Percentiles rank a stretch among this genome's conserved stretches.
These are phyloP conservation scores for Achaetomiella virescens DNA, from an alignment of 495 filamentous ascomycete species.

Conservation along the genomic window DNA sequence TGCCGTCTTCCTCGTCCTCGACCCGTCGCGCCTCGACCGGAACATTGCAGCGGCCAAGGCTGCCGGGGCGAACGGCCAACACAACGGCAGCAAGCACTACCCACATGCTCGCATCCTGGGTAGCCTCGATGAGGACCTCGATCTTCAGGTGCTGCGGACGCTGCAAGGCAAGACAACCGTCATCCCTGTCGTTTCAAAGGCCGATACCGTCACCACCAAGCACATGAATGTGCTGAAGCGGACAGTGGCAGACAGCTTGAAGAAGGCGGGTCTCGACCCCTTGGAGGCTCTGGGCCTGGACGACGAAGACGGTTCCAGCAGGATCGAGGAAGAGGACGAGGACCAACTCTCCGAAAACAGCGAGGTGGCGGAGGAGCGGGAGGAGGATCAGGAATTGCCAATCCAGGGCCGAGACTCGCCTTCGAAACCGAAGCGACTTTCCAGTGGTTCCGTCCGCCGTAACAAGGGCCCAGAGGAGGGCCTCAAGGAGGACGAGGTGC, in stretches of 20 bases:
- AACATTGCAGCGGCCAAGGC: conserved; percentile 67
- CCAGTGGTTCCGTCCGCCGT: conserved; percentile 43
- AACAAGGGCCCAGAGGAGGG: conserved; percentile 32
- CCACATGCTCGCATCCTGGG: conserved; percentile 48
- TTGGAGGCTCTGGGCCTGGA: conserved; percentile 78
- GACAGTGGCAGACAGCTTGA: conserved; percentile 81
- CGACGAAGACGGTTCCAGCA: conserved; percentile 55
- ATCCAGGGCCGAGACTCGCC: conserved; percentile 30
- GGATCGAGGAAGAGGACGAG: conserved; percentile 51
- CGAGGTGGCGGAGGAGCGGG: conserved; percentile 15
- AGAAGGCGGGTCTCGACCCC: conserved; percentile 80
- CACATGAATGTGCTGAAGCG: conserved; percentile 93
- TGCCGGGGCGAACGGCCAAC: conserved; percentile 47
- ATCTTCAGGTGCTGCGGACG: conserved; percentile 81
- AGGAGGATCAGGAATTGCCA: conserved; percentile 25
- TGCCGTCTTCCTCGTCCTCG: conserved; percentile 87
- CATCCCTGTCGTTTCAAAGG: conserved; percentile 93
- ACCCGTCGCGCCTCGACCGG: conserved; percentile 77
- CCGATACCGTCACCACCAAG: conserved; percentile 85
- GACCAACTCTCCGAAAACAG: conserved; percentile 22
- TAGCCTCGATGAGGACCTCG: conserved; percentile 79
- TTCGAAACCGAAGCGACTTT: conserved; percentile 41
- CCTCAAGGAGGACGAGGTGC: conserved; percentile 36
- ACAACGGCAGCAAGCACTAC: conserved; percentile 43
- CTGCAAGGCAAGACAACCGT: conserved; percentile 93